These are phyloP conservation scores for Dactylellina leptospora DNA, from an alignment of 2,329 filamentous ascomycete genomes.

Conservation along the genomic window DNA sequence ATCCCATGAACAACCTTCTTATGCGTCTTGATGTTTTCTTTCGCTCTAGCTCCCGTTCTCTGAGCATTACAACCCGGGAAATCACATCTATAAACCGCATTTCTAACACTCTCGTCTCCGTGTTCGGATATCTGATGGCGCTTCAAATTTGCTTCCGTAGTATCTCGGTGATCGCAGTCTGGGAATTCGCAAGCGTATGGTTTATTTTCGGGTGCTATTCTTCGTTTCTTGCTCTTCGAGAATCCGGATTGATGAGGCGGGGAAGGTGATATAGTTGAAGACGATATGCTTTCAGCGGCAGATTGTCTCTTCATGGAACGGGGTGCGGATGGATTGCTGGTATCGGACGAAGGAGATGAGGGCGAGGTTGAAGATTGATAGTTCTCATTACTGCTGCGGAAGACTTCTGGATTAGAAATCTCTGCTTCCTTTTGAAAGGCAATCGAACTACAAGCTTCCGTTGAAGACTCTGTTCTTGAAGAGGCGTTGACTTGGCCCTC, in stretches of 20 bases:
- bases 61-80: constrained; percentile 5
- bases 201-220: constrained; percentile 10
- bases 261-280: neutral
- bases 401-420: neutral
- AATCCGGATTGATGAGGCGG: neutral
- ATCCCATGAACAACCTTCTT: constrained; percentile 23
- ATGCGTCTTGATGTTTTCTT: constrained; percentile 30
- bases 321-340: neutral
- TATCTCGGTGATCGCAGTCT: constrained; percentile 19
- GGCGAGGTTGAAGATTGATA: neutral
- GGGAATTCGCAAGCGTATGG: constrained; percentile 18
- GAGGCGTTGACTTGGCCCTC: neutral
- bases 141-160: constrained; percentile 24
- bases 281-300: neutral
- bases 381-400: neutral
- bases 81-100: constrained; percentile 17
- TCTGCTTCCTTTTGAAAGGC: neutral
- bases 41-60: constrained; percentile 19
- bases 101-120: constrained; percentile 15
- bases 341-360: neutral
- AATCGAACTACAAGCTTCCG: neutral
- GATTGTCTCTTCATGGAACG: neutral
- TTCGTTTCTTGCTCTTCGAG: constrained; percentile 5
- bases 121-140: constrained; percentile 24
- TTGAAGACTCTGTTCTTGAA: neutral